phyloP scores from a whole-genome alignment of 306 rosid species.

The Lathyrus aphaca region DNA sequence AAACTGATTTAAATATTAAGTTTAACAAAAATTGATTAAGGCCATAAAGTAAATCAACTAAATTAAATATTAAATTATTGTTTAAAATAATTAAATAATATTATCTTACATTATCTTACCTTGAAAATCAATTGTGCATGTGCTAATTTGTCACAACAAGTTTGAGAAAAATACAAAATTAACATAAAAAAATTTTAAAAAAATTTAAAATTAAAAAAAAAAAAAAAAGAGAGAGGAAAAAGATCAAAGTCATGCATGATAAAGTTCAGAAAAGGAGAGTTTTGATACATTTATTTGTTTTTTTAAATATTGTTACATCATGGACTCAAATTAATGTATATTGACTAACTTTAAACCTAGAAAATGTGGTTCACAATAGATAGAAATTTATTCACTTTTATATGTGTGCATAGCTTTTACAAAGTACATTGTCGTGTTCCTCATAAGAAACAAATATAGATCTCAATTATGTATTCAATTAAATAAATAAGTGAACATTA shows the following conservation, averaged over 20 bases:
- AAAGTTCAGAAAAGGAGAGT: slow-evolving; percentile 20
- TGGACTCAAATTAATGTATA: slow-evolving; percentile 40
- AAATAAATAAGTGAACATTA: slow-evolving; percentile 26
- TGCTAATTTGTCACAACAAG: slow-evolving; percentile 4
- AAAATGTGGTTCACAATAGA: slow-evolving; percentile 37
- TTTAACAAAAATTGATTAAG: not conserved
- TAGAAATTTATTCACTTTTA: slow-evolving; percentile 29
- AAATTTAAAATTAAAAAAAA: too few species aligned
- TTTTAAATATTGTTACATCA: slow-evolving; percentile 32
- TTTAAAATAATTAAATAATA: not conserved
- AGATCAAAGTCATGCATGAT: slow-evolving; percentile 12
- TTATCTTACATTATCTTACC: not conserved
- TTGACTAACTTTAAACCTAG: slow-evolving; percentile 39
- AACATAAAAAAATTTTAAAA: not conserved
- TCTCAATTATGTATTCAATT: slow-evolving; percentile 44
- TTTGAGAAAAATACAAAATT: slow-evolving; percentile 25
- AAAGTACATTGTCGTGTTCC: slow-evolving; percentile 52
- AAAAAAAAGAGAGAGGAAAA: not conserved
- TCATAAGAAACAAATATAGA: slow-evolving; percentile 40
- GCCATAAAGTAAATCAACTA: not conserved
- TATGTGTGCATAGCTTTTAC: slow-evolving; percentile 39
- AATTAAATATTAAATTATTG: not conserved
- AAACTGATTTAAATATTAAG: not conserved
- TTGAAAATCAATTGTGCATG: not conserved
- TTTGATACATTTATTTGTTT: slow-evolving; percentile 31